phyloP scores from a whole-genome alignment of 371 early-diverging fungal genomes.

The Saksenaea vasiformis region DNA sequence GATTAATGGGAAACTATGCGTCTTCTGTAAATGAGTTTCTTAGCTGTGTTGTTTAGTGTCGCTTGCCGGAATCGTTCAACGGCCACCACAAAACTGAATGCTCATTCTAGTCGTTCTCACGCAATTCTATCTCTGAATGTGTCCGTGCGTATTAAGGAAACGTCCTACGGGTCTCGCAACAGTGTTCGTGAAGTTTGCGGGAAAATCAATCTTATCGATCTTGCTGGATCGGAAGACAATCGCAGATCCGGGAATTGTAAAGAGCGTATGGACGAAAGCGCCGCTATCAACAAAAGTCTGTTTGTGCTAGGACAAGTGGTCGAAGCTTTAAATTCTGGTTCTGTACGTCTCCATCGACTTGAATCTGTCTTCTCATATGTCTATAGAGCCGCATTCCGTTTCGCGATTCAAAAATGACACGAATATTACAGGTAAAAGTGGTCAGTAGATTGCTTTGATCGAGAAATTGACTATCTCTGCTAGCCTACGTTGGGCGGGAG shows the following conservation, averaged over 20 bases:
- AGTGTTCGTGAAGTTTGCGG: slow-evolving; percentile 28
- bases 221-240: slow-evolving; percentile 83
- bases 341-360: slow-evolving; percentile 22
- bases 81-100: slow-evolving; percentile 70
- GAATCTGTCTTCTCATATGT: not conserved
- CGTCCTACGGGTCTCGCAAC: slow-evolving; percentile 11
- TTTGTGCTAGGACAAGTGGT: slow-evolving; percentile 78
- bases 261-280: slow-evolving; percentile 66
- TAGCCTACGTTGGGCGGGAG: slow-evolving; percentile 67
- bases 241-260: slow-evolving; percentile 67
- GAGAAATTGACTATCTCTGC: not conserved
- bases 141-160: not conserved
- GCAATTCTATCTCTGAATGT: slow-evolving; percentile 56
- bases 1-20: not conserved
- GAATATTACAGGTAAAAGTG: slow-evolving; percentile 58
- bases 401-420: slow-evolving; percentile 78
- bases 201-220: slow-evolving; percentile 67
- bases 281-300: slow-evolving; percentile 74
- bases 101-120: slow-evolving; percentile 65
- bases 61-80: slow-evolving; percentile 61
- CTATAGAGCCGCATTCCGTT: slow-evolving; percentile 61
- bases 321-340: slow-evolving; percentile 62
- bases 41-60: slow-evolving; percentile 5
- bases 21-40: not conserved
- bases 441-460: not conserved